A percentile compares a stretch with the other conserved stretches of the same genome.
Conservation (phyloP, 306 rosid genomes). For the Biancaea sappan region DNA sequence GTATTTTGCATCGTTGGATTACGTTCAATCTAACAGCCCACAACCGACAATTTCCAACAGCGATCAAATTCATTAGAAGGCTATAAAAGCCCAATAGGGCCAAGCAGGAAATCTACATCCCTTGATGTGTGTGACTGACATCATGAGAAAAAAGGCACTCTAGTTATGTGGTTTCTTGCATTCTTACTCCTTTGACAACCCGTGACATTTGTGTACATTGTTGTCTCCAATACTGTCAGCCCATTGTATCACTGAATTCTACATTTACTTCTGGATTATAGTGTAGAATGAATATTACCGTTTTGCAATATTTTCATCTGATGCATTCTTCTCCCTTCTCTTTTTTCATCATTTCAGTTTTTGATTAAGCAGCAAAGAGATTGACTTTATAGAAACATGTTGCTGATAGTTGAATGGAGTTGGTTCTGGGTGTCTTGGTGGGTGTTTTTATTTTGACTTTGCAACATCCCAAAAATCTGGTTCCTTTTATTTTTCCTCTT, state of each 20-base stretch:
- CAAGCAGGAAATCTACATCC: too few relatives aligned
- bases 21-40: too few relatives aligned
- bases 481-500: not conserved
- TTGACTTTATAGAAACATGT: slow-evolving; percentile 40
- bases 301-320: not conserved
- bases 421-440: slow-evolving; percentile 54
- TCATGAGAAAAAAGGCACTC: too few relatives aligned
- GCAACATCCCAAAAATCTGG: slow-evolving; percentile 51
- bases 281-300: not conserved
- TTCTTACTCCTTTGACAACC: too few relatives aligned
- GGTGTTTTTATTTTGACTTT: slow-evolving; percentile 51
- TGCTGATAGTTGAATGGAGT: slow-evolving; percentile 48
- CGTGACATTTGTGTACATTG: too few relatives aligned
- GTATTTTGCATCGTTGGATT: too few relatives aligned
- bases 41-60: too few relatives aligned
- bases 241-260: not conserved
- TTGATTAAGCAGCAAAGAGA: slow-evolving; percentile 32
- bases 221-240: not conserved
- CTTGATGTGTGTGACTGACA: too few relatives aligned
- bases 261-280: not conserved
- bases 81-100: too few relatives aligned
- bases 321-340: not conserved
- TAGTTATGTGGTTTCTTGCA: too few relatives aligned
- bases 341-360: slow-evolving; percentile 30
- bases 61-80: too few relatives aligned